These are phyloP conservation scores for Chaetomidium leptoderma DNA, from an alignment of 495 filamentous ascomycete species.

Conservation along the genomic window DNA sequence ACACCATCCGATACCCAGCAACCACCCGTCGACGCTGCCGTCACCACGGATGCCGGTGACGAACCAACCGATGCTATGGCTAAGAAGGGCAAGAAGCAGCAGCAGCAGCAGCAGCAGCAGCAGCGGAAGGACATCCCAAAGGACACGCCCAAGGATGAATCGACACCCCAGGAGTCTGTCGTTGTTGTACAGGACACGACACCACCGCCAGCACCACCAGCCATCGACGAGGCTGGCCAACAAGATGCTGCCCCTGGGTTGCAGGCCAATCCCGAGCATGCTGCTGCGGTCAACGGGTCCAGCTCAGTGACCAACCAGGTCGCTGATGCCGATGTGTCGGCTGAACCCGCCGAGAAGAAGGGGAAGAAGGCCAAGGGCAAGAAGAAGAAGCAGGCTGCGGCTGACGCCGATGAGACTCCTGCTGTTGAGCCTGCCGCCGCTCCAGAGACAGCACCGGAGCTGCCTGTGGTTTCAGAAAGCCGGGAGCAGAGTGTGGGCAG, in stretches of 20 bases:
- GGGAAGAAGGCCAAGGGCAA: conserved; percentile 22
- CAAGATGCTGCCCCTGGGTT: conserved; percentile 1
- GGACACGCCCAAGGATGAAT: conserved; percentile 14
- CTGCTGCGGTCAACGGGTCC: neutral
- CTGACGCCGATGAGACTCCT: conserved; percentile 15
- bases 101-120: too few relatives aligned
- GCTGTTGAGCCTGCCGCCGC: conserved; percentile 1
- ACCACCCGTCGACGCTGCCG: conserved; percentile 11
- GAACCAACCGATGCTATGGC: conserved; percentile 24
- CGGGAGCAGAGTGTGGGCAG: neutral
- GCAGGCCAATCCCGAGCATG: neutral
- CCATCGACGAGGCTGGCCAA: conserved; percentile 9
- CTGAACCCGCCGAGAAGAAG: conserved; percentile 19
- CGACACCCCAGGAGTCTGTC: conserved; percentile 12
- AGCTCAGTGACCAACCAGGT: neutral
- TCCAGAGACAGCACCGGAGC: neutral
- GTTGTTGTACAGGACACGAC: conserved; percentile 6
- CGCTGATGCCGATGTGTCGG: neutral
- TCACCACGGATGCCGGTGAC: conserved; percentile 17
- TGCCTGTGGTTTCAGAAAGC: neutral
- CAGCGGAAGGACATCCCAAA: conserved; percentile 25
- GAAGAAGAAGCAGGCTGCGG: conserved; percentile 31
- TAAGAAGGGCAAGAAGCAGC: conserved; percentile 36
- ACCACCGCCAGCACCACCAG: neutral
- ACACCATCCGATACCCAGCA: conserved; percentile 9